Conservation (phyloP, 768 basidiomycete genomes). For the Chalciporus chontae region DNA sequence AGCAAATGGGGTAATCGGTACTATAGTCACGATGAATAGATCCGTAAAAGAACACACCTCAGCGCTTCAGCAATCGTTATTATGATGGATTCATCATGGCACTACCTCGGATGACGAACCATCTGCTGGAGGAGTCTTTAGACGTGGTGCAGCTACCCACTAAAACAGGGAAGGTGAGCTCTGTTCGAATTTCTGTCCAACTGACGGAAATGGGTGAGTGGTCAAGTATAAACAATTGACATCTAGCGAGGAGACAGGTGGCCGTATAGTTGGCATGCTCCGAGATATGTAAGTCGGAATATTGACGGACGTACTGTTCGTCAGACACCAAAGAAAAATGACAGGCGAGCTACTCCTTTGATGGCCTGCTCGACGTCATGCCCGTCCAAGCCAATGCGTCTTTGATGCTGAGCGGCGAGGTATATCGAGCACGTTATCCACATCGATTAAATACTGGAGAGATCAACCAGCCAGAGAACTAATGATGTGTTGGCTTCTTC, state of each 20-base stretch:
- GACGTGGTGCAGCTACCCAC: background rate
- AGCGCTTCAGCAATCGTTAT: too few species aligned
- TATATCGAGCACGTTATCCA: conserved; percentile 16
- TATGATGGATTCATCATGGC: too few species aligned
- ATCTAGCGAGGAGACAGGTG: too few species aligned
- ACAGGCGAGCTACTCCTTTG: background rate
- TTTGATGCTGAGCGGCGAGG: conserved; percentile 6
- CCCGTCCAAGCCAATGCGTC: background rate
- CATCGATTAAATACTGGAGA: background rate
- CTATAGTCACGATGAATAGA: too few species aligned
- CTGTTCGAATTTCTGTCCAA: background rate
- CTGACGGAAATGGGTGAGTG: background rate
- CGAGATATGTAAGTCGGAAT: background rate
- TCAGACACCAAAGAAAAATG: background rate
- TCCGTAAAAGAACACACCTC: too few species aligned
- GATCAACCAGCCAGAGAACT: conserved; percentile 13
- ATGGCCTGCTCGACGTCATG: too few species aligned
- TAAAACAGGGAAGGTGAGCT: background rate
- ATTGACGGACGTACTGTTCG: background rate
- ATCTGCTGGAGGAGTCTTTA: too few species aligned
- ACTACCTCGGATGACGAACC: too few species aligned
- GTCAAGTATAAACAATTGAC: too few species aligned
- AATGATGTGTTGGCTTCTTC: conserved; percentile 52
- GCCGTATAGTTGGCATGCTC: background rate
- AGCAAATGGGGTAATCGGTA: too few species aligned